Base-by-base conservation (phyloP, 768 basidiomycete species). In the Crassisporium funariophilum region DNA sequence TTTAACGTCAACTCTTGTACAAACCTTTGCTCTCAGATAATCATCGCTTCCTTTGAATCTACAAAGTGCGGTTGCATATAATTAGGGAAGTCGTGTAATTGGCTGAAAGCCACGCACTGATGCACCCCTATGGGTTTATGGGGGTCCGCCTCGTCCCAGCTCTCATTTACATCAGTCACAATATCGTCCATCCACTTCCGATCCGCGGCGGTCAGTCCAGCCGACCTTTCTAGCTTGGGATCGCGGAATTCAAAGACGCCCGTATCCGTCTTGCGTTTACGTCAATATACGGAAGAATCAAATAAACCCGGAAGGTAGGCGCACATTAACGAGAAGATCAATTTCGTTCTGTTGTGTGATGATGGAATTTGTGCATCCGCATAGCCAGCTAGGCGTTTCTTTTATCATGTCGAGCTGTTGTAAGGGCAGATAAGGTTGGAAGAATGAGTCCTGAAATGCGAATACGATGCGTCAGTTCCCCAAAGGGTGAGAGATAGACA, bases 181-280 rank as follows among this genome's bases (percentile, higher is more conserved):
- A 95, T 83, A 55, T 95, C 93, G 60, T 98, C 95, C 80, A 98
- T 91, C 97, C 97, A 99, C 65, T 91, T 95, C 48, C 95, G 74
- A 64, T 98, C 97, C 1, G 95, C 92, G 0, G 97, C 75, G 2
- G 95, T 98, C 54, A 99, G 69, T 4, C 80, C 82, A 16, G 86
- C 81, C 24, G 85, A 72, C 21, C 88, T 78, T 55, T 95, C 94
- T 5, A 97, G 60, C 59, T 77, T 83, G 3, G 84, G 80, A 63
- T 98, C 86, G 31, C 86, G 77, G 70, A 97, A 94, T 57, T 98
- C 95, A 47, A 98, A 81, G 2, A 75, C 70, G 4, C 86, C 90
- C 0, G 84, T 87, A 60, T 98, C 97, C 24, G 90, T 85, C 93
- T 97, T 53, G 19, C 43, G 17, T 15, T 5, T n/a, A 17, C 29